Evolutionary conservation across 2,329 filamentous ascomycete genomes (phyloP).

Genomic region (Pseudogymnoascus sp.): DNA sequence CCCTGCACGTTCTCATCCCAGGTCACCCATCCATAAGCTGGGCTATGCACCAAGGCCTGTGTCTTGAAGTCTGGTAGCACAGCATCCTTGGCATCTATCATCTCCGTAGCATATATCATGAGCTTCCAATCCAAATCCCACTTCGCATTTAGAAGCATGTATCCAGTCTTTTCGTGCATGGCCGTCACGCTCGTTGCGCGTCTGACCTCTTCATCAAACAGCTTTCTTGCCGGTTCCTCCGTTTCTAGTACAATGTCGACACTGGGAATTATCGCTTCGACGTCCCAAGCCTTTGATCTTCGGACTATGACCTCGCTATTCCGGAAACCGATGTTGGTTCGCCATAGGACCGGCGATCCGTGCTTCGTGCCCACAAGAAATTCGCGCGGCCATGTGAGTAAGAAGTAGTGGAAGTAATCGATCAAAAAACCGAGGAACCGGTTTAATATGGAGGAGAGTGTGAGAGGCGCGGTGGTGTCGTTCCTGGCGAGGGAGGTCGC

Average conservation of each 20-base stretch:
- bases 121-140: slow-evolving; percentile 83
- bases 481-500: slow-evolving; percentile 17
- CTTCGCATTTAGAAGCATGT: slow-evolving; percentile 73
- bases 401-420: slow-evolving; percentile 64
- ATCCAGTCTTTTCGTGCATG: slow-evolving; percentile 74
- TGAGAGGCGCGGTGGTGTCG: background rate
- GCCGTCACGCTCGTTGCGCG: slow-evolving; percentile 62
- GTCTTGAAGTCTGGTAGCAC: slow-evolving; percentile 60
- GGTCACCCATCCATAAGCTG: slow-evolving; percentile 64
- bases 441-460: slow-evolving; percentile 15
- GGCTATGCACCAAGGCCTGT: slow-evolving; percentile 61
- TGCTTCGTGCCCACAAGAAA: slow-evolving; percentile 56
- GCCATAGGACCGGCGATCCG: slow-evolving; percentile 64
- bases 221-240: slow-evolving; percentile 45
- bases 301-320: slow-evolving; percentile 75
- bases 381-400: slow-evolving; percentile 67
- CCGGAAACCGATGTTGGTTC: slow-evolving; percentile 68
- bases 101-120: slow-evolving; percentile 65
- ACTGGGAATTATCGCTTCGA: slow-evolving; percentile 35
- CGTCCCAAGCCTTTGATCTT: slow-evolving; percentile 66
- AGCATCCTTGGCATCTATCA: slow-evolving; percentile 22
- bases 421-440: slow-evolving; percentile 62
- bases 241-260: slow-evolving; percentile 43
- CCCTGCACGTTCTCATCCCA: slow-evolving; percentile 52
- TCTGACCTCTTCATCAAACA: slow-evolving; percentile 55